Conservation (phyloP, 371 early-diverging fungal genomes). For the Cokeromyces recurvatus region DNA sequence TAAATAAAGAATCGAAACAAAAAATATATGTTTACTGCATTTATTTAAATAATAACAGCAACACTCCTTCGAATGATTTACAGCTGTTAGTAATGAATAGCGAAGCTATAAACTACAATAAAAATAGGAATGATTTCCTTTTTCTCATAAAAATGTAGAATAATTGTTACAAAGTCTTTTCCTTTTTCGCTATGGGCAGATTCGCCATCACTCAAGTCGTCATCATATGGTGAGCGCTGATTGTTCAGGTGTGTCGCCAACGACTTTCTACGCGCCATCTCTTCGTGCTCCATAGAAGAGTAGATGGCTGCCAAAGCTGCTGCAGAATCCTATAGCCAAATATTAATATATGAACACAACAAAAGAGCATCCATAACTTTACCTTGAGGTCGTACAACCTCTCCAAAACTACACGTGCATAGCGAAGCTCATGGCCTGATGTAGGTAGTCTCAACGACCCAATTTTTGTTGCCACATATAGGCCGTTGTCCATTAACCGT, state of each 20-base stretch:
- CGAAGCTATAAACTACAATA: too few species aligned
- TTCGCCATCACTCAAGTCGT: background rate
- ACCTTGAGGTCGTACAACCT: background rate
- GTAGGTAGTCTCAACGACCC: slow-evolving; percentile 1
- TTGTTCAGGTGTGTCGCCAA: background rate
- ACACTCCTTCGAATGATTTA: too few species aligned
- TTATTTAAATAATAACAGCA: too few species aligned
- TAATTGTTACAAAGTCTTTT: too few species aligned
- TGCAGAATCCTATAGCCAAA: background rate
- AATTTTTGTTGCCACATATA: background rate
- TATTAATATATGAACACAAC: background rate
- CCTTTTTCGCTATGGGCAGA: too few species aligned
- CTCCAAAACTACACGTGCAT: background rate
- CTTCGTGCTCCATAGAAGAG: too few species aligned
- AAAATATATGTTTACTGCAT: too few species aligned
- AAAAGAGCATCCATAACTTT: background rate
- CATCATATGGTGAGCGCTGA: background rate
- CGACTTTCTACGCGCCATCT: background rate
- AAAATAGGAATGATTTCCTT: too few species aligned
- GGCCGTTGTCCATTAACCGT: background rate
- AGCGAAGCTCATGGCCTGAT: background rate
- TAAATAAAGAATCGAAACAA: too few species aligned
- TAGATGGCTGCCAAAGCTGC: too few species aligned
- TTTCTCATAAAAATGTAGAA: too few species aligned
- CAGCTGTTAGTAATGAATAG: too few species aligned